These are phyloP conservation scores for Claviceps quebecensis DNA, from an alignment of 2,329 filamentous ascomycete species.

Conservation along the genomic window DNA sequence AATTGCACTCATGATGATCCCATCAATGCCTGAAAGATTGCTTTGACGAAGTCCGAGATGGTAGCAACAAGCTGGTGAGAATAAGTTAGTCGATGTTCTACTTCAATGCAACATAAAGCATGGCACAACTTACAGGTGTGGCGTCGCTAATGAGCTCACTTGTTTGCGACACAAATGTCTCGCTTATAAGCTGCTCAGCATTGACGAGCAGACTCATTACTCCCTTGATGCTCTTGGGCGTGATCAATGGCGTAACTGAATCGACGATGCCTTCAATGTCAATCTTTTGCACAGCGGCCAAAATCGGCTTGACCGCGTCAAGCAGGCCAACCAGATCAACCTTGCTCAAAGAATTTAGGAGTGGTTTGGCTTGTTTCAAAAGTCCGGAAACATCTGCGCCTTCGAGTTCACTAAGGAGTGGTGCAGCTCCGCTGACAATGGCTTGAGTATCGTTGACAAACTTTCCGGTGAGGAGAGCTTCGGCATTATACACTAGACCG, in stretches of 20 bases:
- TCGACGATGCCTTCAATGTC: slow-evolving; percentile 23
- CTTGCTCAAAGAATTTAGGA: slow-evolving; percentile 21
- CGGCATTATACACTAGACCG: slow-evolving; percentile 22
- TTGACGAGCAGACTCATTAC: slow-evolving; percentile 24
- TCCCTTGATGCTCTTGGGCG: slow-evolving; percentile 22
- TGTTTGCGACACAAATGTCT: slow-evolving; percentile 27
- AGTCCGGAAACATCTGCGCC: slow-evolving; percentile 24
- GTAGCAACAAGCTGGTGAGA: slow-evolving; percentile 17
- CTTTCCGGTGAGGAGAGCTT: slow-evolving; percentile 21
- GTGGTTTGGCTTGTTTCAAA: slow-evolving; percentile 20
- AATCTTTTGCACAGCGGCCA: slow-evolving; percentile 23
- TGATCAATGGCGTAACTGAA: slow-evolving; percentile 25
- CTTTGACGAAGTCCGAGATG: slow-evolving; percentile 19
- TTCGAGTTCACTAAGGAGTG: slow-evolving; percentile 21
- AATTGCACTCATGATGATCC: slow-evolving; percentile 1
- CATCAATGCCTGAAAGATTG: slow-evolving; percentile 17
- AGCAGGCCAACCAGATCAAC: slow-evolving; percentile 22
- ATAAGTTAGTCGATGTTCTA: not conserved
- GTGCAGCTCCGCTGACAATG: slow-evolving; percentile 23
- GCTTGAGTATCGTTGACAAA: slow-evolving; percentile 29
- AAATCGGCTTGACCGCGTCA: slow-evolving; percentile 21
- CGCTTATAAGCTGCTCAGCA: slow-evolving; percentile 22
- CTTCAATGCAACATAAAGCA: not conserved
- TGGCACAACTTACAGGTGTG: slow-evolving; percentile 21
- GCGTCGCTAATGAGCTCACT: slow-evolving; percentile 28